Evolutionary conservation across 768 basidiomycete genomes (phyloP), one percentile per base, ranked within the genome.

Genomic region (Termitomyces sp.): DNA sequence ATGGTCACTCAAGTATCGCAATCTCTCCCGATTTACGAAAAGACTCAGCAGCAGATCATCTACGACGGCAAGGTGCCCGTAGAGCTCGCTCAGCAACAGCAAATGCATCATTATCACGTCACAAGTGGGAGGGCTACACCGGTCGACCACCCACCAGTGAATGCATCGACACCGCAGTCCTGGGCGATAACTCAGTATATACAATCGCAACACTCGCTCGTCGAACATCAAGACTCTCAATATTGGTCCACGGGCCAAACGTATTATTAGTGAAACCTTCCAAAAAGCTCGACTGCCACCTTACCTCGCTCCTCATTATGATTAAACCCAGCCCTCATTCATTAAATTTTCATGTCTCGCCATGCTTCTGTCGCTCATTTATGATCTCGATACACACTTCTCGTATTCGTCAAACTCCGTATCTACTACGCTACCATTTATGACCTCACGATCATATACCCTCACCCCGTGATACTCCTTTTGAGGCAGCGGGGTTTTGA

Each of bases 51-150:
- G 9, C 54, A 46, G 22, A 48, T 58, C 45, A 58, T 68, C 57
- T 73, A 67, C 51, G 68, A 71, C 17, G 48, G 65, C 45, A 71
- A 71, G 57, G 53, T 65, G 10, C 17, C 60, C n/a, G 51, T 67
- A 60, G 68, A 68, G n/a, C 56, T 61, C 28, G 54, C 55, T 9
- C 60, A 62, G 24, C 63, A 65, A 30, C 65, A 62, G 3, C 53
- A 54, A 43, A 45, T 55, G 28, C 60, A 56, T 22, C 51, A 51
- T 24, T 58, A 58, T 49, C 48, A 55, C n/a, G 10, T 55, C 43
- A 26, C 50, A 12, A 44, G 37, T 26, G 47, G 51, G n/a, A 46
- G 45, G 21, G 14, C 12, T 2, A 52, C 52, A 15, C 45, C 53
- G 4, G 42, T 44, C 9, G 56, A 40, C 24, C 37, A 43, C 43